These are phyloP conservation scores for Tetraselmis striata DNA, from an alignment of 139 green algal genomes.

Conservation along the genomic window DNA sequence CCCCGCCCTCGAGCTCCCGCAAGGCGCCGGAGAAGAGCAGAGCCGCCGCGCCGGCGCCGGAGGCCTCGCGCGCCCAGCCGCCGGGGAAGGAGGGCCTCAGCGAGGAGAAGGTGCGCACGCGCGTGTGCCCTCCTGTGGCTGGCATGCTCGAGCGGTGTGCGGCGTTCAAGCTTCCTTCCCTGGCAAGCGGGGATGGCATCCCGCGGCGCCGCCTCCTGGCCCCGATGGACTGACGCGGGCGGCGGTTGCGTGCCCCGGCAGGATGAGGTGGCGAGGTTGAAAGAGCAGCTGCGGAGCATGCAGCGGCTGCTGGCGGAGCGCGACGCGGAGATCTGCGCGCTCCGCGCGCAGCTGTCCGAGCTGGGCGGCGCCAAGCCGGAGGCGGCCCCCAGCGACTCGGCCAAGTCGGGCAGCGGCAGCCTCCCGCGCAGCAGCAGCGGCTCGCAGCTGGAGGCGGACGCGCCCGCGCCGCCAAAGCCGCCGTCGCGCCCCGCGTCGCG, in stretches of 20 bases:
- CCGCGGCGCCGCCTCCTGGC: no score
- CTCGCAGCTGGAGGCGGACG: slow-evolving; percentile 16
- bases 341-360: slow-evolving; percentile 25
- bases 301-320: slow-evolving; percentile 28
- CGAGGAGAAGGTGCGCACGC: no score
- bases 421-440: slow-evolving; percentile 2
- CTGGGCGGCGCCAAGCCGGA: not conserved
- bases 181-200: no score
- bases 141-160: no score
- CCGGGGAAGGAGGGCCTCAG: no score
- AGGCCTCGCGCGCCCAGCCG: no score
- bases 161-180: no score
- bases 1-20: no score
- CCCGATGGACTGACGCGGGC: no score
- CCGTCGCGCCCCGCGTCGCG: not conserved
- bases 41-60: no score
- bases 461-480: not conserved
- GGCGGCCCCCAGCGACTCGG: not conserved
- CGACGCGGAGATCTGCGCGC: slow-evolving; percentile 27
- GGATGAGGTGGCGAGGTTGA: slow-evolving; percentile 18
- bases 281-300: slow-evolving; percentile 18
- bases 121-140: no score
- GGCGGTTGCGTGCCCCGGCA: not conserved
- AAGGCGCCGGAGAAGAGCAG: no score
- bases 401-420: not conserved